phyloP scores from a whole-genome alignment of 2,329 filamentous ascomycete genomes.

The Ophiostoma quercus region DNA sequence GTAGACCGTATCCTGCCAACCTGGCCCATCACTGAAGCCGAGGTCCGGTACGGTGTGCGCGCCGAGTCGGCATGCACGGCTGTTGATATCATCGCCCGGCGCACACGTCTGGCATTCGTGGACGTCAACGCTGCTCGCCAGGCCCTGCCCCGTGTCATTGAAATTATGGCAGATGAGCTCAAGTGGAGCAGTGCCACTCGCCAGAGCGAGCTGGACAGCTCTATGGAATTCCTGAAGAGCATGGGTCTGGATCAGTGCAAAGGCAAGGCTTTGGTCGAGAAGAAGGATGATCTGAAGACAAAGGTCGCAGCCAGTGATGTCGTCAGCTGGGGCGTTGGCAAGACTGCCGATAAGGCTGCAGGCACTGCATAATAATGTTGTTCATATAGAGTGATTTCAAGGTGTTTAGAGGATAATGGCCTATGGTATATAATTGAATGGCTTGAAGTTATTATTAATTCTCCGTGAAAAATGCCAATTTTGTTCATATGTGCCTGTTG shows the following conservation, averaged over 20 bases:
- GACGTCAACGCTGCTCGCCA: conserved; percentile 89
- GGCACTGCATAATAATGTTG: background rate
- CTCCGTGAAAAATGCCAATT: background rate
- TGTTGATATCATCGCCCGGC: conserved; percentile 77
- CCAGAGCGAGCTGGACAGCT: conserved; percentile 73
- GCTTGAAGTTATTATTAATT: background rate
- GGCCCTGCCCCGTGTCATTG: conserved; percentile 76
- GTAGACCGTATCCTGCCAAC: conserved; percentile 15
- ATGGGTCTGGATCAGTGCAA: conserved; percentile 54
- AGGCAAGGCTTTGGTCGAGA: background rate
- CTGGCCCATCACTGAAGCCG: conserved; percentile 35
- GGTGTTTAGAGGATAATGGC: background rate
- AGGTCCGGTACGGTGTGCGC: conserved; percentile 79
- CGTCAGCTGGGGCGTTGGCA: conserved; percentile 9
- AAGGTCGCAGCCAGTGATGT: background rate
- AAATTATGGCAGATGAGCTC: conserved; percentile 81
- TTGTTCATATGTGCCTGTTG: background rate
- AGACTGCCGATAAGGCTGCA: background rate
- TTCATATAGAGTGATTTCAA: background rate
- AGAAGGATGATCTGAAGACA: conserved; percentile 7
- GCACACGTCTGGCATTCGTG: conserved; percentile 80
- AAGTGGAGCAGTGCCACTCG: conserved; percentile 68
- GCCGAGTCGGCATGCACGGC: conserved; percentile 92
- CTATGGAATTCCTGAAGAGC: conserved; percentile 53
- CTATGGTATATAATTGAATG: background rate